Evolutionary conservation across 176 grass and related monocot species (phyloP), one percentile per base, ranked within the genome.

Genomic region (Cenchrus purpureus): DNA sequence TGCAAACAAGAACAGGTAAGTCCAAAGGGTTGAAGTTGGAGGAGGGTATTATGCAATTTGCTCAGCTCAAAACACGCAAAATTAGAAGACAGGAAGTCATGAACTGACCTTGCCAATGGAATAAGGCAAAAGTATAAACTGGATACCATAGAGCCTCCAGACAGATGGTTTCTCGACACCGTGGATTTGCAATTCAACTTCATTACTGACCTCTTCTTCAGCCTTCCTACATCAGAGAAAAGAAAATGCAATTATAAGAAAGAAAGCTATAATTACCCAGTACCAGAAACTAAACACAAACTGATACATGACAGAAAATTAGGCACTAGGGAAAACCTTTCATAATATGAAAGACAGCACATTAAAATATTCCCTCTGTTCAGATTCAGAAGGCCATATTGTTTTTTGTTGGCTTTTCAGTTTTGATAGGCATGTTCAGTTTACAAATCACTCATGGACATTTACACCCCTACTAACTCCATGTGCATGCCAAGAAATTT

Each of bases 151-250:
- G 45, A 98, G 80, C 84, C 82, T 94, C 93, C 96, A 95, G 2
- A 87, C n/a, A 71, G 96, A 95, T 25, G 96, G 96, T 82, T 91
- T 98, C 64, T 98, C 88, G 54, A 88, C 80, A 73, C 93, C 96
- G 74, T 98, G 96, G 51, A 98, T 98, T 74, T 95, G 96, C 67
- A 98, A 92, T 80, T 98, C 87, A 31, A 98, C 91, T 82, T 95
- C 96, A 81, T 88, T 87, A 78, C 74, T 88, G 55, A 95, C 86
- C 77, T 89, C 87, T 82, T 91, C 89, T 81, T 95, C 89, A 15
- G 89, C 74, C 51, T 95, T 95, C 81, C 96, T 98, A 83, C 68
- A 95, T 67, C 13, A 82, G 20, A 16, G 60, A 34, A 86, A 40
- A 40, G 37, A 40, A 51, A 49, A 73, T 34, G 3, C 6, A 67